Conservation (phyloP, 164 flowering plant species). For the Santalum album region DNA sequence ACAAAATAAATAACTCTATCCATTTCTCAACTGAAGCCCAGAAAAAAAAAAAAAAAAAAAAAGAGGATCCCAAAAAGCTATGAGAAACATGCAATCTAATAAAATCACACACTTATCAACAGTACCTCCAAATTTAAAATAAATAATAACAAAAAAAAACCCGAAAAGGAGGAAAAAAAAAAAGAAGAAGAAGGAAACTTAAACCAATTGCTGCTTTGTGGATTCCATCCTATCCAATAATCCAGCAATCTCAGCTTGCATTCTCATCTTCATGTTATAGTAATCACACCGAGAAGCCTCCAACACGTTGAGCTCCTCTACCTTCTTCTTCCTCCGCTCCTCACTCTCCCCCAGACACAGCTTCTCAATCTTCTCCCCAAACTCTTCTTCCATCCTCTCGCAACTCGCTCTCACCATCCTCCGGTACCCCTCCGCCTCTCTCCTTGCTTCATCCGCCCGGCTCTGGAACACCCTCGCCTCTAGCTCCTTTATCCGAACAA, state of each 20-base stretch:
- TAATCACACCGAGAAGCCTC: slow-evolving; percentile 78
- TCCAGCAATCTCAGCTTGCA: slow-evolving; percentile 83
- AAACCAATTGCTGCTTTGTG: slow-evolving; percentile 76
- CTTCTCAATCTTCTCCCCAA: slow-evolving; percentile 54
- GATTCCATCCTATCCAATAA: slow-evolving; percentile 86
- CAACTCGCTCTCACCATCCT: slow-evolving; percentile 38
- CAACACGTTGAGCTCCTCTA: slow-evolving; percentile 72
- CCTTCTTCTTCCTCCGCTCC: slow-evolving; percentile 66
- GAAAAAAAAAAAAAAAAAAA: no score
- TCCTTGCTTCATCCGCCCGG: slow-evolving; percentile 83
- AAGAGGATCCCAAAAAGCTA: no score
- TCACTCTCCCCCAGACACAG: slow-evolving; percentile 76
- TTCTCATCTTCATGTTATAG: slow-evolving; percentile 80
- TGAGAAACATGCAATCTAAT: no score
- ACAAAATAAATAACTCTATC: no score
- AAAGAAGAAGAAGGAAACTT: no score
- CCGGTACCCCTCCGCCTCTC: slow-evolving; percentile 65
- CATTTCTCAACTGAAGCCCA: no score
- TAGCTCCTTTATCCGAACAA: slow-evolving; percentile 73
- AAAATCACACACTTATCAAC: no score
- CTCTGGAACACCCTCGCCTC: slow-evolving; percentile 87
- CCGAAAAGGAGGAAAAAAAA: no score
- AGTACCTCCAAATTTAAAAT: no score
- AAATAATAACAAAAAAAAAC: no score
- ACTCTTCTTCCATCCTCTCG: slow-evolving; percentile 77